phyloP scores from a whole-genome alignment of 768 basidiomycete genomes.

The Lentinula aciculospora region DNA sequence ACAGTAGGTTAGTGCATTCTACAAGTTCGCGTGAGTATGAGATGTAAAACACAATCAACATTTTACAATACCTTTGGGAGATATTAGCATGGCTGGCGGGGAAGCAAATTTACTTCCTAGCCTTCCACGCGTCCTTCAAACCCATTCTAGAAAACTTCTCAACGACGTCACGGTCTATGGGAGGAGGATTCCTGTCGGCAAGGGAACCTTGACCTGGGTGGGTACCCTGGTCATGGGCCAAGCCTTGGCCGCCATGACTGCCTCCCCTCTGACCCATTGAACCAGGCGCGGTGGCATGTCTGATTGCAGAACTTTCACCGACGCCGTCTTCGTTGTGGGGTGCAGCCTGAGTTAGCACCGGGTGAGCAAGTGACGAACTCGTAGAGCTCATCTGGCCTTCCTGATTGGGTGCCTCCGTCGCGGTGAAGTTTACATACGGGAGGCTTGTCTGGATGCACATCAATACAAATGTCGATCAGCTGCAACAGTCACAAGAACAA shows the following conservation, averaged over 20 bases:
- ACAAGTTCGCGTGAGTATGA: neutral
- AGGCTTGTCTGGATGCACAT: constrained; percentile 2
- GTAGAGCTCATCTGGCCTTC: constrained; percentile 37
- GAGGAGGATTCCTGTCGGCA: constrained; percentile 41
- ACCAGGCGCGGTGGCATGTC: constrained; percentile 36
- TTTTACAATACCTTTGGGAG: neutral
- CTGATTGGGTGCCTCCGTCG: constrained; percentile 33
- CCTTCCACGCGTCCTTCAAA: constrained; percentile 42
- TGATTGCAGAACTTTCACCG: constrained; percentile 41
- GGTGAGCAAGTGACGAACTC: constrained; percentile 35
- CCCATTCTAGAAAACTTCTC: constrained; percentile 43
- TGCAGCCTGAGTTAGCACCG: constrained; percentile 34
- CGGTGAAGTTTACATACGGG: constrained; percentile 31
- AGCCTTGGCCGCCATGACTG: constrained; percentile 33
- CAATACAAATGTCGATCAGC: neutral
- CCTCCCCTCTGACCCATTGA: constrained; percentile 38
- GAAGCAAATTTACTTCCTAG: constrained; percentile 30
- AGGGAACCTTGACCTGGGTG: constrained; percentile 29
- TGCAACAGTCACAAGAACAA: neutral
- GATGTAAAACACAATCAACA: neutral
- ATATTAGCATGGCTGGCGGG: neutral
- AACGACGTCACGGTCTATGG: constrained; percentile 33
- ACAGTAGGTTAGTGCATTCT: neutral
- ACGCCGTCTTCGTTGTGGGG: constrained; percentile 37
- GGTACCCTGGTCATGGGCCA: constrained; percentile 38